Base-by-base conservation (phyloP, 2,329 filamentous ascomycete species). In the Didymella arachidicola region DNA sequence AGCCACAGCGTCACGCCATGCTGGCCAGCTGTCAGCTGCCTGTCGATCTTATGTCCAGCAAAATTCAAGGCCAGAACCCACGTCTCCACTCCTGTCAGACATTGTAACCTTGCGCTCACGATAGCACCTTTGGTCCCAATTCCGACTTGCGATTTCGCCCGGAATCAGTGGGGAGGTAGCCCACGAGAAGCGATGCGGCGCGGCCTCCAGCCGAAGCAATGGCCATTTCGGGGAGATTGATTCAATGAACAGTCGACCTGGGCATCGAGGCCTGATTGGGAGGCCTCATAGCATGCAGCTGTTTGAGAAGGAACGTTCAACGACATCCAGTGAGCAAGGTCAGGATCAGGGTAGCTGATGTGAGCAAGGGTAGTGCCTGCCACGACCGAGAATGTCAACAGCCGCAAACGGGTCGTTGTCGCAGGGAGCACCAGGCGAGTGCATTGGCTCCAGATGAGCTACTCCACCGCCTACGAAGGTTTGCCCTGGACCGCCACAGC, bases 391-490 rank as follows among this genome's bases (percentile, higher is more conserved):
- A 46, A 47, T 54, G 50, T 47, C 50, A 51, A 42, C 56, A 54
- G 56, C 56, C 56, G 56, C 56, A 59, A 54, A 59, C 56, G 56
- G 56, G 39, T 50, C 56, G 56, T 59, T 50, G 34, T 53, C 18
- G 41, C 45, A 59, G 50, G 56, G 56, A 41, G 50, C 50, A 54
- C 50, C 56, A 59, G 16, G 41, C 45, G 56, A 39, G 56, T 41
- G 56, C 41, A 19, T 29, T 59, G 30, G 29, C 55, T 32, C 6
- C 18, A 58, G 56, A 53, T 53, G 55, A 58, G 44, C 38, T 38
- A 49, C 44, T 58, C 56, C 45, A 44, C 38, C 47, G 18, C 43
- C 41, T 8, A 48, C 26, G 44, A 41, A 39, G 39, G 29, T 38
- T 19, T 18, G 22, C 39, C 38, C 44, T 53, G 39, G 19, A 38